Base-by-base conservation (phyloP, 192 early-diverging fungal genomes). In the Backusella mclennaniae region DNA sequence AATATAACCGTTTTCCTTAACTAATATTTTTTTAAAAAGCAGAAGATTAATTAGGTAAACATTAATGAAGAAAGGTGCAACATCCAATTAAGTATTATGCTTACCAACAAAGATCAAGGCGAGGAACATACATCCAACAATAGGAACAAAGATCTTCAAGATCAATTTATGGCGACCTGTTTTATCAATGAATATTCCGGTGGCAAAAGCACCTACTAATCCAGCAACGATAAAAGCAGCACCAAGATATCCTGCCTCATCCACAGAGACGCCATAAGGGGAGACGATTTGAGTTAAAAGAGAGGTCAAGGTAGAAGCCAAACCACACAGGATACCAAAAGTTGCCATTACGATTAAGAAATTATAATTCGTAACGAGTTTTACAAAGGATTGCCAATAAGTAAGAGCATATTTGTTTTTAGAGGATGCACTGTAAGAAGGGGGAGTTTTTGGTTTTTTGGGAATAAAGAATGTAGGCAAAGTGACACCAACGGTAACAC, bases 171-270 rank as follows among this genome's bases (percentile, higher is more conserved):
- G 89, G 46, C 76, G 79, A 77, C 90, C 90, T 35, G 86, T 89
- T 15, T 78, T 73, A 73, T 92, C 91, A 67, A 91, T 82, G 33
- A 88, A 77, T 17, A 82, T 77, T 3, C 85, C 85, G 14, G 86
- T 78, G 33, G 84, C 66, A n/a, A 84, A 78, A 12, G 91, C 87
- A 33, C 87, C 85, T 9, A 92, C 79, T 19, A 92, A 67, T 44
- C 91, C 91, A 69, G 83, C 85, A n/a, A 86, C 78, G 70, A 92
- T 82, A 76, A 86, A 87, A 19, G 84, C 83, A 0, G 85, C 86
- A 21, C 88, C 91, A 73, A 90, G 79, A 42, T 82, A 87, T 12
- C 91, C 90, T 11, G 83, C 84, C 35, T 87, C 86, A 31, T 84
- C 80, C 12, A 81, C 67, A 15, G 46, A 39, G 56, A 87, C 84